Evolutionary conservation across 306 rosid species (phyloP).

Genomic region (Fagus crenata): DNA sequence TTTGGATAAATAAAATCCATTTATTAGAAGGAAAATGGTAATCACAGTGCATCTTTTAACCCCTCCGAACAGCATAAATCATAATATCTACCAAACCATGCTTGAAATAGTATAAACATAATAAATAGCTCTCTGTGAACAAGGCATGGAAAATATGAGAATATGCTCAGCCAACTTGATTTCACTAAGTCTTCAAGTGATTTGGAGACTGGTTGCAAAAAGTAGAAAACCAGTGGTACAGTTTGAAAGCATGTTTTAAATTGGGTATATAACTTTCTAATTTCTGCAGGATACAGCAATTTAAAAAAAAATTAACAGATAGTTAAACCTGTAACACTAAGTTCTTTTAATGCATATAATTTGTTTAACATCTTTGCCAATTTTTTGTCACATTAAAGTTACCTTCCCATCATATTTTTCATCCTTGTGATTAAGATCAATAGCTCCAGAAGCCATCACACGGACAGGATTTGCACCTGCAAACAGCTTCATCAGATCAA

Average conservation of each 20-base stretch:
- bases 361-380: background rate
- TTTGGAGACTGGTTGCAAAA: constrained; percentile 1
- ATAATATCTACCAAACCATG: background rate
- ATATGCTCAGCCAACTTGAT: background rate
- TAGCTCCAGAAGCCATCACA: constrained; percentile 96
- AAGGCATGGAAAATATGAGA: background rate
- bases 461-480: constrained; percentile 90
- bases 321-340: background rate
- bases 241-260: background rate
- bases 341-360: background rate
- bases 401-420: constrained; percentile 95
- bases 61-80: constrained; percentile 5
- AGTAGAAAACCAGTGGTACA: background rate
- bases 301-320: background rate
- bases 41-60: background rate
- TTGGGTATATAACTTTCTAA: background rate
- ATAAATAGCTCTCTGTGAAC: constrained; percentile 3
- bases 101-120: constrained; percentile 2
- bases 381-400: constrained; percentile 1
- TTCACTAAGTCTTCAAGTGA: background rate
- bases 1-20: no score
- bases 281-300: background rate
- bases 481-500: constrained; percentile 93
- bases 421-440: constrained; percentile 93
- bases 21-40: no score